Base-by-base conservation (phyloP, 2,329 filamentous ascomycete species). In the Pseudodiploospora longispora region DNA sequence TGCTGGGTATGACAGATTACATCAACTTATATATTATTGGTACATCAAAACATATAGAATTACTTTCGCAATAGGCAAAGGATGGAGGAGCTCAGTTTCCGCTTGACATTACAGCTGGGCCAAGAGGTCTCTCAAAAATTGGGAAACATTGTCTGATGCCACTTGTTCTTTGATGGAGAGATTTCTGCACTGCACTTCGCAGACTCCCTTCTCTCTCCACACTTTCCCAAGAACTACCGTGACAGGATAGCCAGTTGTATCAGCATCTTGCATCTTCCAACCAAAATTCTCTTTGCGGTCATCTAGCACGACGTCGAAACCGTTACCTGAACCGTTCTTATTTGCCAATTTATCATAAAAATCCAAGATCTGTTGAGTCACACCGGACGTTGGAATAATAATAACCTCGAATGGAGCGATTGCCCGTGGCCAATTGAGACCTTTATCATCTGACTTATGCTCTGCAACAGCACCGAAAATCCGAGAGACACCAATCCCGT, bases 261-360 rank as follows among this genome's bases (percentile, higher is more conserved):
- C 90, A 1, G 91, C 93, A 65, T 98, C 93, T 33, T 80, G 81
- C 58, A 97, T 70, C 62, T 95, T 97, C 87, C 87, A 95, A 3
- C 80, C 77, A 48, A 96, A 71, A 2, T 75, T 69, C 52, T 79
- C 75, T 8, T 69, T 59, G 12, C 85, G 74, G 62, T 95, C 89
- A 60, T 95, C 89, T 1, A 95, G 64, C 3, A 88, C 71, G 3
- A 76, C 69, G 58, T 95, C 88, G 5, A 85, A 48, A 2, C 56
- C 47, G 4, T 50, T 29, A 10, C 41, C 52, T 10, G 42, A 42
- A 6, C 38, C 39, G 6, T 44, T 44, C 30, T 38, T 47, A 5
- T 42, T 49, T 2, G 59, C 59, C 10, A 94, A 60, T 5, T 52
- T 50, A 57, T 91, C 85, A 50, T 87, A 87, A 4, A 94, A 69